Conservation (phyloP, 169 alveolate genomes). For the Eimeria mitis region DNA sequence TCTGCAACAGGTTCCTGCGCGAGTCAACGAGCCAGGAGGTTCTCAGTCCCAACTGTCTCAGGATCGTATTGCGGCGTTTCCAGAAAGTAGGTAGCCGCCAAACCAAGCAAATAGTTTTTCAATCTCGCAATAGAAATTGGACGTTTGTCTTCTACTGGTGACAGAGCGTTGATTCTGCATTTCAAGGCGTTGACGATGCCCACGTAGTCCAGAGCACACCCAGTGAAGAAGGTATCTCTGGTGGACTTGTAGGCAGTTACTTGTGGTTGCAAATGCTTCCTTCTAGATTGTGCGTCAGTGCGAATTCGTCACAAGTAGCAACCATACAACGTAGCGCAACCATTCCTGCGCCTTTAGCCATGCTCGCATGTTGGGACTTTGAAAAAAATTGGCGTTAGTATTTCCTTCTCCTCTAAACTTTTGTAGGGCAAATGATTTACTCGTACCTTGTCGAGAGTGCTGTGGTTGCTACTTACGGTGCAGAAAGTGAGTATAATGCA, state of each 20-base stretch:
- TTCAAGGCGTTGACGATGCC: not conserved
- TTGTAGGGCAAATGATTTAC: not conserved
- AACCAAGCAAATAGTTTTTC: not conserved
- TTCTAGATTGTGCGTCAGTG: not conserved
- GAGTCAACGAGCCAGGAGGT: not conserved
- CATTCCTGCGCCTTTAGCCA: not conserved
- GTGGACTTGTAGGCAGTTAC: not conserved
- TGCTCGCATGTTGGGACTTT: not conserved
- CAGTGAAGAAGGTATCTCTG: not conserved
- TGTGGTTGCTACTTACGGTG: not conserved
- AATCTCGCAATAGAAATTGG: not conserved
- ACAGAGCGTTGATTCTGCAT: not conserved
- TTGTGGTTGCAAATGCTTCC: not conserved
- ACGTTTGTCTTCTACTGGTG: not conserved
- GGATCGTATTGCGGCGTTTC: not conserved
- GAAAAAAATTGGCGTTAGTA: not conserved
- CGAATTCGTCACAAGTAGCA: not conserved
- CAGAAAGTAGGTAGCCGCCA: not conserved
- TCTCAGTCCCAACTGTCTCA: not conserved
- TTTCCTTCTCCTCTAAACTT: not conserved
- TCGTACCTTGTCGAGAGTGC: not conserved
- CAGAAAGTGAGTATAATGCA: not conserved
- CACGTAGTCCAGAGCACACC: not conserved
- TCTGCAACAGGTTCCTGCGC: not conserved
- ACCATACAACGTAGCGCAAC: not conserved